Base-by-base conservation (phyloP, 148 eudicot genomes). In the Diospyros lotus region DNA sequence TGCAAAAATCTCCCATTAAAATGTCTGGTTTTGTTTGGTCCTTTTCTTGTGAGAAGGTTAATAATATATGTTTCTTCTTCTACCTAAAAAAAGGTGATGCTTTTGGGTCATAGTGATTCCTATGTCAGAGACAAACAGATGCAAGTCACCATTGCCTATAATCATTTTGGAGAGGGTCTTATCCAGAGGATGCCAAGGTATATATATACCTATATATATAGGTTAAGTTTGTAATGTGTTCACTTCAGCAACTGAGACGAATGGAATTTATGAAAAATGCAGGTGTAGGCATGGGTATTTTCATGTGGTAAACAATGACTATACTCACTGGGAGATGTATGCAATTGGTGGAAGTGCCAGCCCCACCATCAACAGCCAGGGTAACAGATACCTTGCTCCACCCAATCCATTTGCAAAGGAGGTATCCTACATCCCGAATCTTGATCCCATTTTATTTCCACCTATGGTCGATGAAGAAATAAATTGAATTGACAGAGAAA, bases 241-340 rank as follows among this genome's bases (percentile, higher is more conserved):
- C 28, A 3, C 3, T 1, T 59, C 63, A 28, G 40, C n/a, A 53
- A 7, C 68, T 77, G 48, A 70, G 42, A 71, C 43, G 14, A 40
- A 64, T 52, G 10, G 6, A 9, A 14, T 10, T 17, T 40, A 13
- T 38, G 42, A 73, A 66, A 66, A 53, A 38, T 80, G 76, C 84
- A 93, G 98, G 84, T 93, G 98, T 64, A 89, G 98, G 53, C 94
- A 86, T 82, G 98, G 98, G n/a, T 93, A 93, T 78, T 93, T 93
- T 82, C 98, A 93, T 80, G 98, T 93, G 76, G 98, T 93, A 76
- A 93, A 93, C 89, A 93, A 93, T 73, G 96, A 91, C 90, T 93
- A 93, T 84, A 93, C 98, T 5, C 96, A 91, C 87, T 93, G 98
- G 98, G 96, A 93, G 73, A 93, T 93, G 98, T 93, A 93, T 69